Percentiles rank a stretch among this genome's conserved stretches.
phyloP scores from a whole-genome alignment of 2,329 filamentous ascomycete genomes.

The Xylaria sp. region DNA sequence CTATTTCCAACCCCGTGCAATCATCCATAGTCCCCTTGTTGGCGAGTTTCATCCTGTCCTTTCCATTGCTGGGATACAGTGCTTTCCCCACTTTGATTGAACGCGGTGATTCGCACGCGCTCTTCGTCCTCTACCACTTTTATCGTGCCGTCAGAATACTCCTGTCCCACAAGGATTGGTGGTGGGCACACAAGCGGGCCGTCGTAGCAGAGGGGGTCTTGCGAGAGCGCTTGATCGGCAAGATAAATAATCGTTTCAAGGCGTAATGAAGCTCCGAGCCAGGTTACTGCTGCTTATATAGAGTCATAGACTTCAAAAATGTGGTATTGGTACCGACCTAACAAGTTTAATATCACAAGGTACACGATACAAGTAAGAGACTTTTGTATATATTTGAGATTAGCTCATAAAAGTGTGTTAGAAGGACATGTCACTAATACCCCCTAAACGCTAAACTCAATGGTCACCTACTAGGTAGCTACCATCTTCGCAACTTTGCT shows the following conservation, averaged over 20 bases:
- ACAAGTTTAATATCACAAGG: no score
- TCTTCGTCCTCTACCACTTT: constrained; percentile 31
- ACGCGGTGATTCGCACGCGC: constrained; percentile 22
- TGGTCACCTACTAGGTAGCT: no score
- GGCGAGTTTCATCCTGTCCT: constrained; percentile 23
- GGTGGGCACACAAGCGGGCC: constrained; percentile 29
- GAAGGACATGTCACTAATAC: no score
- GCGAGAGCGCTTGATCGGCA: constrained; percentile 1
- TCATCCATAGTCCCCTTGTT: not conserved
- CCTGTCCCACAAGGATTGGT: constrained; percentile 12
- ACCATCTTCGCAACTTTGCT: no score
- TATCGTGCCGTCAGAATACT: constrained; percentile 26
- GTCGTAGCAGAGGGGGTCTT: constrained; percentile 19
- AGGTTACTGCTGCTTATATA: not conserved
- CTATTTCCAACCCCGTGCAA: not conserved
- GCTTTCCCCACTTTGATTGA: constrained; percentile 28
- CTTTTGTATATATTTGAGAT: no score
- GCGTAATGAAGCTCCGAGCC: not conserved
- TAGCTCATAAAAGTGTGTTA: no score
- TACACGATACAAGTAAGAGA: no score
- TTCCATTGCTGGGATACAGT: constrained; percentile 24
- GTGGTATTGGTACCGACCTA: no score
- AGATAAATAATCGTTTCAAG: not conserved
- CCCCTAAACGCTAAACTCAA: no score
- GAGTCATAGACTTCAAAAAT: no score